phyloP scores from a whole-genome alignment of 176 grass and related monocot genomes.

The Cenchrus purpureus region DNA sequence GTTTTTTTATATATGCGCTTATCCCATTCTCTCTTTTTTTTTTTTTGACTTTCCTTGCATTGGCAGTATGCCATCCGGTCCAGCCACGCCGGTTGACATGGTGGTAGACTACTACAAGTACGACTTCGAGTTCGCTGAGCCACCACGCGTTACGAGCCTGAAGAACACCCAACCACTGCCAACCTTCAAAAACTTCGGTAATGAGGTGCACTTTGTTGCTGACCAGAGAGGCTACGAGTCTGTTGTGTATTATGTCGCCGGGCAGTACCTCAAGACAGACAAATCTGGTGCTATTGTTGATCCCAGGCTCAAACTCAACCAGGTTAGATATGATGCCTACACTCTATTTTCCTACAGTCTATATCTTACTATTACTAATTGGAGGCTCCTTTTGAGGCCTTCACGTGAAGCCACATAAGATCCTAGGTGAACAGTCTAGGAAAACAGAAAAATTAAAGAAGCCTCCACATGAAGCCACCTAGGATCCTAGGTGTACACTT shows the following conservation, averaged over 20 bases:
- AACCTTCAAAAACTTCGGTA: slow-evolving; percentile 50
- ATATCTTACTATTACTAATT: no score
- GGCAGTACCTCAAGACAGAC: slow-evolving; percentile 50
- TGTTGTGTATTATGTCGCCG: slow-evolving; percentile 52
- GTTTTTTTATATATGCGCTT: no score
- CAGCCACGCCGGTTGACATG: slow-evolving; percentile 57
- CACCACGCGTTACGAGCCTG: slow-evolving; percentile 64
- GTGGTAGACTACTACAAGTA: slow-evolving; percentile 60
- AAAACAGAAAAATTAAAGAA: no score
- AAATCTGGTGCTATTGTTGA: slow-evolving; percentile 38
- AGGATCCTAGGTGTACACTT: no score
- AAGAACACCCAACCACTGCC: slow-evolving; percentile 58
- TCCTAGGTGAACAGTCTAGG: no score
- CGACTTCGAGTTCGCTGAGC: slow-evolving; percentile 69
- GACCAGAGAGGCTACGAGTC: slow-evolving; percentile 58
- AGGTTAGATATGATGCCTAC: neutral
- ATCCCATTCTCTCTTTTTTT: no score
- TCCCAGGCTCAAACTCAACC: slow-evolving; percentile 30
- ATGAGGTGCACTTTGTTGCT: slow-evolving; percentile 65
- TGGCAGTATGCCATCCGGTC: slow-evolving; percentile 10
- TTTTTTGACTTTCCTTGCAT: no score
- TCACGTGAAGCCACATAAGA: no score
- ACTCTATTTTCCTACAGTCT: no score
- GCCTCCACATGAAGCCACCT: no score
- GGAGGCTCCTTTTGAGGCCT: no score